Conservation (phyloP, 208 protist species). For the Wallacemonas sp. region DNA sequence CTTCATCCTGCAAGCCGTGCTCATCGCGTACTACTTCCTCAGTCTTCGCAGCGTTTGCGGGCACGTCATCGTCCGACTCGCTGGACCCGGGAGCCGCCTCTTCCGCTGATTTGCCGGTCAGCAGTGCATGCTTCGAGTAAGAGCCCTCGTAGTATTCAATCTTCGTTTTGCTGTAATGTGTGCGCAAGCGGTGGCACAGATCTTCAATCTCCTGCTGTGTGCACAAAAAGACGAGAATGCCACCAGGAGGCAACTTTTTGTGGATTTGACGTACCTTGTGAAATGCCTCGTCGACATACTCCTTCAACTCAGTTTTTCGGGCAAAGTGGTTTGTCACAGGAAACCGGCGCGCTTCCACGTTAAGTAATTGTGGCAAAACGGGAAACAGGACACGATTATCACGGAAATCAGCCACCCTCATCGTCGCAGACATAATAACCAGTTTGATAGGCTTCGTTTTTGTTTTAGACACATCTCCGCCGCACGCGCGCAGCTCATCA, state of each 20-base stretch:
- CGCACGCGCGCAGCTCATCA: slow-evolving; percentile 58
- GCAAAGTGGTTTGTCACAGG: slow-evolving; percentile 98
- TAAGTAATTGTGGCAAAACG: slow-evolving; percentile 91
- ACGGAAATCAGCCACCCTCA: slow-evolving; percentile 91
- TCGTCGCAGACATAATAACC: slow-evolving; percentile 93
- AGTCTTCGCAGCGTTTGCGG: background rate
- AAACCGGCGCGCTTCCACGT: slow-evolving; percentile 95
- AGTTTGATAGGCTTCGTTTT: slow-evolving; percentile 84
- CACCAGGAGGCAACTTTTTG: slow-evolving; percentile 95
- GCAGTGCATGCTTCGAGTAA: slow-evolving; percentile 66
- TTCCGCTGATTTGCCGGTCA: slow-evolving; percentile 11
- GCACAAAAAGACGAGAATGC: slow-evolving; percentile 97
- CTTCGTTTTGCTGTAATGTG: slow-evolving; percentile 75
- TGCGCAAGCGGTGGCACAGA: slow-evolving; percentile 80
- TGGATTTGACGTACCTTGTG: slow-evolving; percentile 97
- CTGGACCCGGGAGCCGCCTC: slow-evolving; percentile 7
- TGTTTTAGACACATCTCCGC: slow-evolving; percentile 44
- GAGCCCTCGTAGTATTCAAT: slow-evolving; percentile 86
- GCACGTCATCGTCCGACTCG: slow-evolving; percentile 34
- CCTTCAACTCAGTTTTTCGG: slow-evolving; percentile 86
- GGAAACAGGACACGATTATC: slow-evolving; percentile 97
- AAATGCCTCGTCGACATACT: slow-evolving; percentile 95
- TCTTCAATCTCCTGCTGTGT: slow-evolving; percentile 96
- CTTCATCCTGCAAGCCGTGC: slow-evolving; percentile 39
- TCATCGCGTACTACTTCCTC: slow-evolving; percentile 36